A percentile compares a stretch with the other conserved stretches of the same genome.
Conservation (phyloP, 2,329 filamentous ascomycete genomes). For the Tolypocladium paradoxum region DNA sequence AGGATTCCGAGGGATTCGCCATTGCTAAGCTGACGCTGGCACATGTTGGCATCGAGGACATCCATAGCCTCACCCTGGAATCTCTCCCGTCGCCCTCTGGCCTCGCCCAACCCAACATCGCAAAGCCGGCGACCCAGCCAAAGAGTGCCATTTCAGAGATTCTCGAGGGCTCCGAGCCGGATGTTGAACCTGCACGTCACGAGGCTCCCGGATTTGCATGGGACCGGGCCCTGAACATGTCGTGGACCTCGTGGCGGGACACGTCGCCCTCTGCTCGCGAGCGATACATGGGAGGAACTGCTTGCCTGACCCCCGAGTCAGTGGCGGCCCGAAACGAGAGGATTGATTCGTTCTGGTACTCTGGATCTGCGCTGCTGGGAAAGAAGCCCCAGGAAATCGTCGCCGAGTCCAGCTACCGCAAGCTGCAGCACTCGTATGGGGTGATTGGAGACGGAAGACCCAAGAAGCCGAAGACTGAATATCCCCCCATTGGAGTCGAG, state of each 20-base stretch:
- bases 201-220: neutral
- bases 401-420: conserved; percentile 18
- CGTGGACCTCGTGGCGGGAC: neutral
- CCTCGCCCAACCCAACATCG: neutral
- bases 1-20: conserved; percentile 13
- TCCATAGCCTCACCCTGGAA: neutral
- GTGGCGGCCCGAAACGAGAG: conserved; percentile 12
- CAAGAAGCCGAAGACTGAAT: conserved; percentile 11
- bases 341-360: conserved; percentile 26
- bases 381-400: conserved; percentile 20
- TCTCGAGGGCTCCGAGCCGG: neutral
- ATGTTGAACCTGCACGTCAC: neutral
- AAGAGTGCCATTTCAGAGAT: neutral
- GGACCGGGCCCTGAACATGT: neutral
- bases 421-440: conserved; percentile 20
- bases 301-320: neutral
- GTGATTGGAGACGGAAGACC: conserved; percentile 26
- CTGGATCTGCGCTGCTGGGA: conserved; percentile 12
- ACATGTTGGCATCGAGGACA: conserved; percentile 12
- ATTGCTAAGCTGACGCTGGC: conserved; percentile 11
- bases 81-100: neutral
- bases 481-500: conserved; percentile 20
- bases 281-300: neutral
- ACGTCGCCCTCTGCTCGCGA: neutral
- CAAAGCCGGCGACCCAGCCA: neutral